Evolutionary conservation across 176 grass and related monocot genomes (phyloP).

Genomic region (Oryza nivara): DNA sequence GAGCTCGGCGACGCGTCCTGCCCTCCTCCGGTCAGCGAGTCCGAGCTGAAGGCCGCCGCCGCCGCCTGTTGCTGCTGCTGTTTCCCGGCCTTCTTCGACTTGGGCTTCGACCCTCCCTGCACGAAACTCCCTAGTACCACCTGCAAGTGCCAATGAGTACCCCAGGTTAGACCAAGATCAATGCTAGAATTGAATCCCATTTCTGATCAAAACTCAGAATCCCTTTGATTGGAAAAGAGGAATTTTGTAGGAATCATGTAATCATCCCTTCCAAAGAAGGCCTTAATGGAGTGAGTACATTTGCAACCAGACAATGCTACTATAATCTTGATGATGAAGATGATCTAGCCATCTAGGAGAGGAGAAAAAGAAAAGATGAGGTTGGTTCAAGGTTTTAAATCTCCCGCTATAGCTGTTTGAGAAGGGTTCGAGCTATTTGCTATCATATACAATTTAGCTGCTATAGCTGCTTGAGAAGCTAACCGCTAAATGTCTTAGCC

Average conservation of each 20-base stretch:
- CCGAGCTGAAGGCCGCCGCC: constrained; percentile 40
- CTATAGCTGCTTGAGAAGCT: no score
- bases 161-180: not conserved
- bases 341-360: not conserved
- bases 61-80: not conserved
- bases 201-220: no score
- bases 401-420: no score
- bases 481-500: no score
- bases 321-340: no score
- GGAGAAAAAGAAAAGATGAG: not conserved
- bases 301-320: not conserved
- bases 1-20: constrained; percentile 43
- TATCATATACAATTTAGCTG: no score
- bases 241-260: not conserved
- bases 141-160: constrained; percentile 25
- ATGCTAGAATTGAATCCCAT: not conserved
- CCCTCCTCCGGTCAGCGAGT: constrained; percentile 31
- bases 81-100: constrained; percentile 64
- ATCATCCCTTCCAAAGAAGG: not conserved
- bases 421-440: no score
- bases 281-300: not conserved
- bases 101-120: constrained; percentile 58
- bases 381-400: not conserved
- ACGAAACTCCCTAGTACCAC: constrained; percentile 76
- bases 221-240: no score